Conservation (phyloP, 1,284 basidiomycete species). For the Leccinum fallax region DNA sequence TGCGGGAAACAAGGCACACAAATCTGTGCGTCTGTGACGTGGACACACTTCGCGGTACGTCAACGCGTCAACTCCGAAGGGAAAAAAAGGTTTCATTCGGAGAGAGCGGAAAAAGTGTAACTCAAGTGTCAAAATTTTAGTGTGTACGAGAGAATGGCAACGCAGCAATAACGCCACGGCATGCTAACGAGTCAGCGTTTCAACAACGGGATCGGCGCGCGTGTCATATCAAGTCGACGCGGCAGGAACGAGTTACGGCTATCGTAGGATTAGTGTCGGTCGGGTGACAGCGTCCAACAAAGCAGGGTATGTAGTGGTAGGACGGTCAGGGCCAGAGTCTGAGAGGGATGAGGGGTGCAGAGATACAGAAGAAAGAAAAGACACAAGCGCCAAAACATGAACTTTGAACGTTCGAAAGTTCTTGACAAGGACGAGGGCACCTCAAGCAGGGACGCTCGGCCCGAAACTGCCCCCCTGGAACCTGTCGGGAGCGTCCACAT, state of each 20-base stretch:
- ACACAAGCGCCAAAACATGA: not conserved
- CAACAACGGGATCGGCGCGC: not conserved
- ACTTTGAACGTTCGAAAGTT: not conserved
- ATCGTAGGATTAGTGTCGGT: not conserved
- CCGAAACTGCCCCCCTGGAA: not conserved
- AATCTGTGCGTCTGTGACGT: not conserved
- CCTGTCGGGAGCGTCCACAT: not conserved
- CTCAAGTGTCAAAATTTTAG: not conserved
- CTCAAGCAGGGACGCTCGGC: not conserved
- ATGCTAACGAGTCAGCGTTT: not conserved
- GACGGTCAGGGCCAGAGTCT: not conserved
- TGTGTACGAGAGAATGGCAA: not conserved
- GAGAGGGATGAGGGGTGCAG: not conserved
- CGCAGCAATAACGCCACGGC: not conserved
- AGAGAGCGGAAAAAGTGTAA: not conserved
- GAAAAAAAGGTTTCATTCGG: not conserved
- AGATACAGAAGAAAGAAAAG: not conserved
- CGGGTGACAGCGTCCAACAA: not conserved
- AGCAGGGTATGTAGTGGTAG: not conserved
- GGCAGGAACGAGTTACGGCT: not conserved
- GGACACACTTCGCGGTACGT: not conserved
- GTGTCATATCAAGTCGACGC: not conserved
- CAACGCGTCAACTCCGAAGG: not conserved
- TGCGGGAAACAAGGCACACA: not conserved
- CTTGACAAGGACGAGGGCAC: not conserved